Conservation (phyloP, 106 monocot species). For the Platanthera guangdongensis region DNA sequence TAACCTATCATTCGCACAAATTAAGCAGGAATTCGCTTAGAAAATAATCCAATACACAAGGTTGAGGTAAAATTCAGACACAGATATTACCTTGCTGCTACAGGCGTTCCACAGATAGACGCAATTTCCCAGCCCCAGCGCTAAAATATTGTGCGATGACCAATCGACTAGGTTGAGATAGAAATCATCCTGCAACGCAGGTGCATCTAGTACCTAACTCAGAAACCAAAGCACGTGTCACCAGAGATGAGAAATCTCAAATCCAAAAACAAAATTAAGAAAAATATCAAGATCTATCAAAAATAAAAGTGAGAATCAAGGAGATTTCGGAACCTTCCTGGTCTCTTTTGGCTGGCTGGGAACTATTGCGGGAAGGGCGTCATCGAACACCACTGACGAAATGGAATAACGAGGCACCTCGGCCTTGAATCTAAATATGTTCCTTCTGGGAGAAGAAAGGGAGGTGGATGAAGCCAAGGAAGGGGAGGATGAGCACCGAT, state of each 20-base stretch:
- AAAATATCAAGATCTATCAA: not conserved
- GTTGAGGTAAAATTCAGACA: not conserved
- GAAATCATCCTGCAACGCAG: constrained; percentile 97
- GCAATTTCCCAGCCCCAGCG: constrained; percentile 85
- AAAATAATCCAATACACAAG: not conserved
- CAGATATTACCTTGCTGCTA: constrained; percentile 75
- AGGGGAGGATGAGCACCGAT: constrained; percentile 27
- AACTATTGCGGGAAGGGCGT: constrained; percentile 35
- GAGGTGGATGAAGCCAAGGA: constrained; percentile 24
- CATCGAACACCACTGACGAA: constrained; percentile 30
- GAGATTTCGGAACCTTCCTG: constrained; percentile 69
- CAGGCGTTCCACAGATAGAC: constrained; percentile 99
- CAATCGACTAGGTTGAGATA: constrained; percentile 98
- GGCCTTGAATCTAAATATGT: constrained; percentile 81
- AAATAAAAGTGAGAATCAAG: constrained; percentile 15
- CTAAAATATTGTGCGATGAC: constrained; percentile 84
- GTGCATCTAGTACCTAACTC: constrained; percentile 84
- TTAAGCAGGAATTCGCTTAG: not conserved
- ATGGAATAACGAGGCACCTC: constrained; percentile 45
- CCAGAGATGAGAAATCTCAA: not conserved
- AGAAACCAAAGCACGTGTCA: not conserved
- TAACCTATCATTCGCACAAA: constrained; percentile 41
- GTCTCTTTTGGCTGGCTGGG: constrained; percentile 32
- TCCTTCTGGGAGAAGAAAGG: constrained; percentile 36
- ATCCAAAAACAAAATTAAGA: not conserved